These are phyloP conservation scores for Starmerella vitae DNA, from an alignment of 805 yeast genomes.

Conservation along the genomic window DNA sequence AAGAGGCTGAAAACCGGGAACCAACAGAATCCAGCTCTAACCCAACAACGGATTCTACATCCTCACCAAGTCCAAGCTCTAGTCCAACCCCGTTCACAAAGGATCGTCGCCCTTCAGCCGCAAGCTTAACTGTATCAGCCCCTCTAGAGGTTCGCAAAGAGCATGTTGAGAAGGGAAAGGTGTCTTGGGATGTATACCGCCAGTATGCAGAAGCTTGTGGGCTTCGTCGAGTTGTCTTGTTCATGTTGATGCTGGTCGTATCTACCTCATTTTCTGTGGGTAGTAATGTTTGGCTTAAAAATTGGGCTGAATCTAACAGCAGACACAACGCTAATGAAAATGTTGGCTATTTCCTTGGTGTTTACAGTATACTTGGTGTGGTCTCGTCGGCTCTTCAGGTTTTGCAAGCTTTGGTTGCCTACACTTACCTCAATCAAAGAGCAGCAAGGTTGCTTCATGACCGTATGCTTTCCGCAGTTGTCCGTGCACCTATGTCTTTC, in stretches of 20 bases:
- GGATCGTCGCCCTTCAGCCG: slow-evolving; percentile 56
- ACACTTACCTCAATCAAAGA: slow-evolving; percentile 39
- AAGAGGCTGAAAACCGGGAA: neutral
- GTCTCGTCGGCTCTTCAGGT: slow-evolving; percentile 47
- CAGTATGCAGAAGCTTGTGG: slow-evolving; percentile 85
- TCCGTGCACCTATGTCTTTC: slow-evolving; percentile 86
- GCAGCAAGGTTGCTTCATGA: slow-evolving; percentile 65
- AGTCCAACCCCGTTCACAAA: no score
- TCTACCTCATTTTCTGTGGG: slow-evolving; percentile 50
- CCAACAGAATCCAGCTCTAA: neutral
- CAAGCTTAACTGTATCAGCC: slow-evolving; percentile 33
- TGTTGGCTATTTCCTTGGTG: slow-evolving; percentile 54
- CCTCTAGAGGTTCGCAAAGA: slow-evolving; percentile 37
- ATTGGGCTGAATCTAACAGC: slow-evolving; percentile 90
- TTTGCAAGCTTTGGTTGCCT: slow-evolving; percentile 43
- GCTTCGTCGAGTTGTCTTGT: slow-evolving; percentile 45
- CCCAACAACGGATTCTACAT: slow-evolving; percentile 20
- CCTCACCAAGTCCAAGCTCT: slow-evolving; percentile 12
- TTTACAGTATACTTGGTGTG: slow-evolving; percentile 65
- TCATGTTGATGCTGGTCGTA: slow-evolving; percentile 41
- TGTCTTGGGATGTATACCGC: slow-evolving; percentile 69
- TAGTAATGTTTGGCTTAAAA: slow-evolving; percentile 85
- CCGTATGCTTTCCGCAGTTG: slow-evolving; percentile 54
- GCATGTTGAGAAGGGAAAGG: slow-evolving; percentile 85
- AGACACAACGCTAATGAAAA: slow-evolving; percentile 55